Conservation (phyloP, 331 rosid species). For the Acacia concinna region DNA sequence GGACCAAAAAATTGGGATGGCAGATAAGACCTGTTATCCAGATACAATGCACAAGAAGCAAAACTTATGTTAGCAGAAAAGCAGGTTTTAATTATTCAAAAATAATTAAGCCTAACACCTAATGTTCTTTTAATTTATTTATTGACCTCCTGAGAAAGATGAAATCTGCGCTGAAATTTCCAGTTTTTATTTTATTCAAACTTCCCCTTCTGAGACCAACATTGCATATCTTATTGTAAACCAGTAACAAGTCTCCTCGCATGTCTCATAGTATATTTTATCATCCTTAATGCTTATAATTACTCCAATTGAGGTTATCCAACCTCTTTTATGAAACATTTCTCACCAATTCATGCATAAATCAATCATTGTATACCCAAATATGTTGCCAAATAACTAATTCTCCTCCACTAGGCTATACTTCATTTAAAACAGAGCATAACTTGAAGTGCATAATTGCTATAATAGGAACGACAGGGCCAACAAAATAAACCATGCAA, state of each 20-base stretch:
- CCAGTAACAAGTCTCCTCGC: not conserved
- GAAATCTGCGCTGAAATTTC: not conserved
- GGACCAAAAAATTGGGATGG: constrained; percentile 62
- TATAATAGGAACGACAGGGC: not conserved
- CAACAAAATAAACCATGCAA: not conserved
- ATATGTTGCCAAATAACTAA: not conserved
- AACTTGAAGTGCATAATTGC: not conserved
- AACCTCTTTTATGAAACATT: not conserved
- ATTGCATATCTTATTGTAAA: not conserved
- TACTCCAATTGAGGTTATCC: not conserved
- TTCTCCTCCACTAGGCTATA: not conserved
- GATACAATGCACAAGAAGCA: constrained; percentile 23
- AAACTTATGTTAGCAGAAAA: constrained; percentile 16
- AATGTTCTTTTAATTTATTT: not conserved
- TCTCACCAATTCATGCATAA: constrained; percentile 23
- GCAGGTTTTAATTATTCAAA: constrained; percentile 16
- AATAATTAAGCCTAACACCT: not conserved
- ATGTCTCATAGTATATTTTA: constrained; percentile 19
- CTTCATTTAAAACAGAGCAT: not conserved
- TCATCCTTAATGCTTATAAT: constrained; percentile 16
- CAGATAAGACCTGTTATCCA: constrained; percentile 60
- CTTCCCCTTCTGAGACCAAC: constrained; percentile 23
- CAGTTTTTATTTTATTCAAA: constrained; percentile 2
- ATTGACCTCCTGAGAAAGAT: constrained; percentile 19
- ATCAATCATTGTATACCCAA: constrained; percentile 3